Conservation (phyloP, 176 grass and related monocot species). For the Oryza meridionalis region DNA sequence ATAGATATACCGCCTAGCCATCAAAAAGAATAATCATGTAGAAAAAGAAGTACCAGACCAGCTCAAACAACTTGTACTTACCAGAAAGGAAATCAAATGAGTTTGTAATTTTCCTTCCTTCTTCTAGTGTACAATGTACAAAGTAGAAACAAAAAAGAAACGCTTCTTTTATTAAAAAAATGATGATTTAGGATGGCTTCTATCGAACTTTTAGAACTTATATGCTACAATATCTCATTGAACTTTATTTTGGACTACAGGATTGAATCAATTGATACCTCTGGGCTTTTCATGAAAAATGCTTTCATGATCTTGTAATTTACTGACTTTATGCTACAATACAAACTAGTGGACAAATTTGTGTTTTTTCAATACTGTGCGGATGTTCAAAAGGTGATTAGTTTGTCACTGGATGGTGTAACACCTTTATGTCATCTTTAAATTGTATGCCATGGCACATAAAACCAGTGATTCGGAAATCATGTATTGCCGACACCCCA, state of each 20-base stretch:
- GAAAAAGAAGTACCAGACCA: not conserved
- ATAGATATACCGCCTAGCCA: not conserved
- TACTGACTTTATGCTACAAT: not conserved
- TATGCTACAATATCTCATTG: not conserved
- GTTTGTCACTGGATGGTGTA: not conserved
- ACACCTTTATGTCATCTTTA: not conserved
- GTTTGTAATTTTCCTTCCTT: not conserved
- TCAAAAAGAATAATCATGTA: not conserved
- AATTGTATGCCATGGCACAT: not conserved
- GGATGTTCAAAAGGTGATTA: not conserved
- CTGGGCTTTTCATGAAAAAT: not conserved
- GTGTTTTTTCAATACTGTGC: not conserved
- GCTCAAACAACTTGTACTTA: not conserved
- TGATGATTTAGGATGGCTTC: not conserved
- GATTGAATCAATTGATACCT: not conserved
- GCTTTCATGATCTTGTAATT: not conserved
- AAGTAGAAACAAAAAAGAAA: not conserved
- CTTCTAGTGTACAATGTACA: not conserved
- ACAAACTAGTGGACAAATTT: not conserved
- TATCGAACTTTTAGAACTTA: not conserved
- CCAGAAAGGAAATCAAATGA: not conserved
- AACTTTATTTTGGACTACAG: not conserved
- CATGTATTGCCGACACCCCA: not conserved
- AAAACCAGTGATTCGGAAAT: not conserved
- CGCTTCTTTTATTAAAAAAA: not conserved